A percentile compares a stretch with the other conserved stretches of the same genome.
phyloP scores from a whole-genome alignment of 2,329 filamentous ascomycete species.

The Fusarium goolgardi region DNA sequence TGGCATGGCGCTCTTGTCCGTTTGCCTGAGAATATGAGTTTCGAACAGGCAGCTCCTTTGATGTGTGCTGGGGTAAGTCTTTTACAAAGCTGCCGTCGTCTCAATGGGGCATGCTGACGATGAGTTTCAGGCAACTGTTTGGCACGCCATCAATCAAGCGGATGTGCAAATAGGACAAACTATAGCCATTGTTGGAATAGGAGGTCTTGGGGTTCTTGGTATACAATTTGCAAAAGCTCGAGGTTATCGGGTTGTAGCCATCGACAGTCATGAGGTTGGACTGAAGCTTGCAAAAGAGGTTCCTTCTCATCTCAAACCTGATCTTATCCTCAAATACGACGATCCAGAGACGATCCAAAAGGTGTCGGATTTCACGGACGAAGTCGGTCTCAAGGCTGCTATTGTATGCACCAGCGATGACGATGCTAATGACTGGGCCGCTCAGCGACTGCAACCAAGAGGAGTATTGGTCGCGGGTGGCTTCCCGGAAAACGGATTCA shows the following conservation, averaged over 20 bases:
- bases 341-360: conserved; percentile 16
- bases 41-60: conserved; percentile 37
- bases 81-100: neutral
- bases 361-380: conserved; percentile 32
- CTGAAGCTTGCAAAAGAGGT: conserved; percentile 34
- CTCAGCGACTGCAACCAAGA: conserved; percentile 28
- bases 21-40: conserved; percentile 25
- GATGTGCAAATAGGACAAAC: conserved; percentile 11
- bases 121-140: conserved; percentile 29
- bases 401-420: conserved; percentile 32
- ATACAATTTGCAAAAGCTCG: conserved; percentile 47
- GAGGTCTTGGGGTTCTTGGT: conserved; percentile 45
- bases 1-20: conserved; percentile 27
- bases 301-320: conserved; percentile 30
- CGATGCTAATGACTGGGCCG: conserved; percentile 35
- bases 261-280: conserved; percentile 41
- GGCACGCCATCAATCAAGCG: conserved; percentile 32
- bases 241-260: conserved; percentile 45
- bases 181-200: conserved; percentile 39
- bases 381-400: conserved; percentile 25
- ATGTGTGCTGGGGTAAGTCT: conserved; percentile 35
- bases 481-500: conserved; percentile 32
- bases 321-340: conserved; percentile 27
- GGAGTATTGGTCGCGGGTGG: conserved; percentile 29
- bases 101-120: neutral